phyloP scores from a whole-genome alignment of 1,284 basidiomycete species.

The Retiboletus fuscus region DNA sequence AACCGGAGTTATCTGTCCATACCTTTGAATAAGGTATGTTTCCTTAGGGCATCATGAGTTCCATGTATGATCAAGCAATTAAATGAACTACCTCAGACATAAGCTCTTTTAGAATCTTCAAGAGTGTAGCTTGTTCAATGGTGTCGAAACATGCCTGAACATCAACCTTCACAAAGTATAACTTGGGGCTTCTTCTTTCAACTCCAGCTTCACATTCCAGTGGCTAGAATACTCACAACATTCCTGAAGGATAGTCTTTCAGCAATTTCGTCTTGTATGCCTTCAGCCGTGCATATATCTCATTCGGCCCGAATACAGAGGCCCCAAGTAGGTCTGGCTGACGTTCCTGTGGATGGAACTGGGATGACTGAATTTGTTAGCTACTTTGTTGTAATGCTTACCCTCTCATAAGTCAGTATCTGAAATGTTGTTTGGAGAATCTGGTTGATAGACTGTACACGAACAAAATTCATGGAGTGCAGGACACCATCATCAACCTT shows the following conservation, averaged over 20 bases:
- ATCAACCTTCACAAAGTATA: constrained; percentile 97
- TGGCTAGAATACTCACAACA: constrained; percentile 60
- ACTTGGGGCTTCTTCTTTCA: constrained; percentile 69
- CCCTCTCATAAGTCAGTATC: constrained; percentile 89
- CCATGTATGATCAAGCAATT: background rate
- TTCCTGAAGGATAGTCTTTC: constrained; percentile 53
- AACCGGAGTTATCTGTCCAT: constrained; percentile 67
- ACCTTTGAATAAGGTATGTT: constrained; percentile 71
- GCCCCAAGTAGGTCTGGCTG: constrained; percentile 77
- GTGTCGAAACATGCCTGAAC: constrained; percentile 97
- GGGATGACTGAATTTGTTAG: background rate
- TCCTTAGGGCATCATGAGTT: constrained; percentile 57
- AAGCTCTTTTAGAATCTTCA: constrained; percentile 80
- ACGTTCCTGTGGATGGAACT: constrained; percentile 61
- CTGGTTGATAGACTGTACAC: constrained; percentile 83
- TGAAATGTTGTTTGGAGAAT: constrained; percentile 86
- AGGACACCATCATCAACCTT: background rate
- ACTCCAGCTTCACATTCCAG: background rate
- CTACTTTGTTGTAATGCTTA: constrained; percentile 42
- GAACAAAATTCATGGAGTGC: constrained; percentile 45
- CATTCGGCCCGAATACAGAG: constrained; percentile 86
- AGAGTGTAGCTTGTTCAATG: constrained; percentile 89
- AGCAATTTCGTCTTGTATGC: constrained; percentile 72
- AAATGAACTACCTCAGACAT: constrained; percentile 73
- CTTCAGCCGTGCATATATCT: constrained; percentile 82